phyloP scores from a whole-genome alignment of 2,329 filamentous ascomycete species.

The Neophaeococcomyces aloes region DNA sequence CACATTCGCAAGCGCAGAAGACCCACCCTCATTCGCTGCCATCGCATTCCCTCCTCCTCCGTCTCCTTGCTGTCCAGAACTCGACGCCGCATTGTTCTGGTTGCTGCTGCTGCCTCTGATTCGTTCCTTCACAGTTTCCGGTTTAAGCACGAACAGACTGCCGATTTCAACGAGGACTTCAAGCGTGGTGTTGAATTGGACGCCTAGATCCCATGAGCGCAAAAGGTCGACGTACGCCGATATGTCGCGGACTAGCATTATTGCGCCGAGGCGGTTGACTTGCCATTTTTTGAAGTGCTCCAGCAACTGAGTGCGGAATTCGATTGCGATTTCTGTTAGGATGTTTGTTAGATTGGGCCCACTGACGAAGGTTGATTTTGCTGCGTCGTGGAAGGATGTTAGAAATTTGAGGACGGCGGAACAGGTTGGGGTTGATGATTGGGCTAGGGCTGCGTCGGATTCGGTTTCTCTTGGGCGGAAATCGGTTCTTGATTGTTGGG shows the following conservation, averaged over 20 bases:
- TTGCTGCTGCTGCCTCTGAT: constrained; percentile 27
- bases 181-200: constrained; percentile 51
- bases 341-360: constrained; percentile 76
- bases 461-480: constrained; percentile 79
- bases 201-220: constrained; percentile 54
- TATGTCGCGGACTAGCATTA: constrained; percentile 95
- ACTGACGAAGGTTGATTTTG: constrained; percentile 56
- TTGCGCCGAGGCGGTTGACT: constrained; percentile 82
- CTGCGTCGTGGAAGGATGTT: constrained; percentile 51
- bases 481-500: constrained; percentile 74
- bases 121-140: constrained; percentile 63
- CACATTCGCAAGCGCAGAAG: constrained; percentile 29
- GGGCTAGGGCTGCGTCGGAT: constrained; percentile 49
- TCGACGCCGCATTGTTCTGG: constrained; percentile 21
- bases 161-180: constrained; percentile 89
- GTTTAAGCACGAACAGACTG: constrained; percentile 87
- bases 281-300: constrained; percentile 92
- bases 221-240: constrained; percentile 83
- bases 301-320: constrained; percentile 66
- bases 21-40: not conserved
- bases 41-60: constrained; percentile 16
- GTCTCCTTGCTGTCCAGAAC: no score
- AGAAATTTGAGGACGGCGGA: constrained; percentile 73
- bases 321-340: constrained; percentile 70
- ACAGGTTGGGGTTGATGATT: constrained; percentile 78